Conservation (phyloP, 345 rosid species). For the Crucihimalaya himalaica region DNA sequence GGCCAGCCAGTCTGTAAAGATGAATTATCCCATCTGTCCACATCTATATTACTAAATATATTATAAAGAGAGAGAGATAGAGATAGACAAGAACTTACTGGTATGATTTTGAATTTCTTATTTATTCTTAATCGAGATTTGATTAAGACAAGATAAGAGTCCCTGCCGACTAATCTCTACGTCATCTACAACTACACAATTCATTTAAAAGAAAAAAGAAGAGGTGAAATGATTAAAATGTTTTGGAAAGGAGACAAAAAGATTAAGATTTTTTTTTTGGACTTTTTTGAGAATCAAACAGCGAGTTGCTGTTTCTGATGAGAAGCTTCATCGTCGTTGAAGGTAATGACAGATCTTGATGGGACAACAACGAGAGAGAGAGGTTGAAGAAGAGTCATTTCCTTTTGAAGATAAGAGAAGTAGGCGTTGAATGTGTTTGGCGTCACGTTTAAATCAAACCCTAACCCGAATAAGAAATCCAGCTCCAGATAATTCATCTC, state of each 20-base stretch:
- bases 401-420: constrained; percentile 64
- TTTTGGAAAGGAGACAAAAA: constrained; percentile 4
- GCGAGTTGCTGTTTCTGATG: constrained; percentile 70
- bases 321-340: constrained; percentile 70
- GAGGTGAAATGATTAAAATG: background rate
- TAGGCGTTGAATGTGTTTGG: constrained; percentile 76
- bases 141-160: constrained; percentile 37
- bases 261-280: constrained; percentile 39
- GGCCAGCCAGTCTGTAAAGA: constrained; percentile 38
- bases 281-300: constrained; percentile 42
- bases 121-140: constrained; percentile 24
- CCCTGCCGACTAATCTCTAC: constrained; percentile 40
- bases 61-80: background rate
- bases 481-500: constrained; percentile 88
- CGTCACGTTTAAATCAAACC: constrained; percentile 75
- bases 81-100: constrained; percentile 18
- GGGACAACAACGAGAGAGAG: constrained; percentile 37
- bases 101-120: constrained; percentile 2
- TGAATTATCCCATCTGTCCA: constrained; percentile 22
- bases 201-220: background rate
- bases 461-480: constrained; percentile 82
- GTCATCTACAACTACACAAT: constrained; percentile 43
- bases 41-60: constrained; percentile 4
- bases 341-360: constrained; percentile 47
- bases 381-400: constrained; percentile 62